These are phyloP conservation scores for Coemansia sp. DNA, from an alignment of 192 early-diverging fungal genomes.

Conservation along the genomic window DNA sequence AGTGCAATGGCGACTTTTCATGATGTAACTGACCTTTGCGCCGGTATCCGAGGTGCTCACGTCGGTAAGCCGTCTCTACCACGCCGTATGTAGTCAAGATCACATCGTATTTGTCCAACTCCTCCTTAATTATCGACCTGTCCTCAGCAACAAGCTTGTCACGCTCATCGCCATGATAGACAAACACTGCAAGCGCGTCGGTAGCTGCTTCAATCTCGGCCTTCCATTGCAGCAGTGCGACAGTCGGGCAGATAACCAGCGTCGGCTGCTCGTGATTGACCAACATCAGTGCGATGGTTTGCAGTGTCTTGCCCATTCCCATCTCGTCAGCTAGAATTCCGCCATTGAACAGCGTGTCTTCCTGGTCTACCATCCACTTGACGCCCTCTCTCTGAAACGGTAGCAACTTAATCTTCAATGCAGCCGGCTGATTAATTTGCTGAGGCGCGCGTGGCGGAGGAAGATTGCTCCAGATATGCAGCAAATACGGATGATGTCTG, in stretches of 20 bases:
- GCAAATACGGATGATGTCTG: slow-evolving; percentile 38
- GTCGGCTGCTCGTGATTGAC: slow-evolving; percentile 66
- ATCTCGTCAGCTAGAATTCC: slow-evolving; percentile 85
- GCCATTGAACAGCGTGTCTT: slow-evolving; percentile 67
- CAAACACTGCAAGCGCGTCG: slow-evolving; percentile 60
- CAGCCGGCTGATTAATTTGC: slow-evolving; percentile 61
- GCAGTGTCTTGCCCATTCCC: slow-evolving; percentile 95
- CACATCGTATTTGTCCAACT: slow-evolving; percentile 70
- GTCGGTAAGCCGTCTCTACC: slow-evolving; percentile 70
- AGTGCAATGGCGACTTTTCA: slow-evolving; percentile 68
- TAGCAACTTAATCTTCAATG: slow-evolving; percentile 71
- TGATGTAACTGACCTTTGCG: slow-evolving; percentile 61
- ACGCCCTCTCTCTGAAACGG: slow-evolving; percentile 89
- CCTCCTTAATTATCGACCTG: slow-evolving; percentile 10
- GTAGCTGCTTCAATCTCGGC: slow-evolving; percentile 72
- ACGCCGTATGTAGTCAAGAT: slow-evolving; percentile 78
- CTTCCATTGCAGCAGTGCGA: slow-evolving; percentile 87
- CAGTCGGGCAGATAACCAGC: slow-evolving; percentile 83
- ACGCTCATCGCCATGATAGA: slow-evolving; percentile 78
- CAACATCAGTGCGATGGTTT: slow-evolving; percentile 80
- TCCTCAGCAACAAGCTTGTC: slow-evolving; percentile 50
- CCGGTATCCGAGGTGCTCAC: slow-evolving; percentile 69
- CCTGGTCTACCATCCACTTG: slow-evolving; percentile 80
- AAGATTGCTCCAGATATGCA: slow-evolving; percentile 36
- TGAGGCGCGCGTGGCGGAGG: background rate